Base-by-base conservation (phyloP, 1,139 yeast species). In the Debaryomycetaceae sp. region DNA sequence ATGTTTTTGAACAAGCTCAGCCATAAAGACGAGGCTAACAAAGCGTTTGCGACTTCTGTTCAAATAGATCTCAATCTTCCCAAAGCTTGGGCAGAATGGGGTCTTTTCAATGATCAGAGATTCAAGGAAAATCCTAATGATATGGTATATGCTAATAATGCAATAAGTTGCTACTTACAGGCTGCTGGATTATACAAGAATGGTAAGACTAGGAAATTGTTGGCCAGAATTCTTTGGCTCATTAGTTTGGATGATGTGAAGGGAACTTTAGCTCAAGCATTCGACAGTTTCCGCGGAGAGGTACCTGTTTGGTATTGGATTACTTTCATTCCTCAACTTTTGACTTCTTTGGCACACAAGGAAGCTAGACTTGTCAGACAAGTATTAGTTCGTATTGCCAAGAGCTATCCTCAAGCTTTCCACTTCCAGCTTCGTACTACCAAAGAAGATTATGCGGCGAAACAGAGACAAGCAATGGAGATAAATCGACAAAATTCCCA, bases 31-130 rank as follows among this genome's bases (percentile, higher is more conserved):
- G 98, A 93, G 58, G 99, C 99, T 6, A 91, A 93, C 61, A 96
- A 91, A 61, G 97, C 97, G 0, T 93, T 93, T 70, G 96, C 98
- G 1, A 87, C 97, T 1, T 97, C 99, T 4, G 98, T 95, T 23
- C 98, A 93, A 63, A 84, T 91, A 48, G 99, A 95, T 59, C 78
- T 91, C 55, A 89, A 90, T 56, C 69, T 93, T 45, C 97, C 99
- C 2, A 93, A 93, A 60, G 99, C 99, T 0, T 95, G 99, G 99
- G 98, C 98, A 1, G 98, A 95, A 63, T 95, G 99, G 99, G 99
- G 99, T 49, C 82, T 83, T 61, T 95, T 90, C 68, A 93, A 90
- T 60, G 99, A 95, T 55, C 81, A 85, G 40, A 74, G 97, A 42
- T 85, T 89, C 63, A 87, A 88, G 55, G 96, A 89, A 54, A 85